A percentile compares a stretch with the other conserved stretches of the same genome.
Conservation (phyloP, 805 yeast species). For the Phaffomyces thermotolerans region DNA sequence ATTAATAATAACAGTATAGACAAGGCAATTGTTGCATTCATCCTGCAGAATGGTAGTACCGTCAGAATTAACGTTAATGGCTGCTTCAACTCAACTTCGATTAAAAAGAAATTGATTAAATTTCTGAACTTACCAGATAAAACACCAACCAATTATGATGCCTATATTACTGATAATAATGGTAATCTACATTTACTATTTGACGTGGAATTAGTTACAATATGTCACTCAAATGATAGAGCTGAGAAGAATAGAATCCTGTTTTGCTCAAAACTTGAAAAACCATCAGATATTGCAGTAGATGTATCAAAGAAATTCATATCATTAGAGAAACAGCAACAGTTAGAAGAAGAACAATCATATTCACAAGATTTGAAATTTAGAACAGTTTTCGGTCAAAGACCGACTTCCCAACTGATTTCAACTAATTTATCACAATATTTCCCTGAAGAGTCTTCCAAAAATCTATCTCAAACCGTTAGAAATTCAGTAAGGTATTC, state of each 20-base stretch:
- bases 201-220: constrained; percentile 76
- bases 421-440: constrained; percentile 84
- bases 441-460: constrained; percentile 76
- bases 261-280: constrained; percentile 54
- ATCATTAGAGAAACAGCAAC: not conserved
- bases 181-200: constrained; percentile 43
- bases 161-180: constrained; percentile 46
- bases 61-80: constrained; percentile 66
- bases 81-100: constrained; percentile 73
- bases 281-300: constrained; percentile 56
- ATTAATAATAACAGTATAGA: not conserved
- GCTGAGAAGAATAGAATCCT: constrained; percentile 63
- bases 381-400: constrained; percentile 61
- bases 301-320: constrained; percentile 41
- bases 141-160: constrained; percentile 44
- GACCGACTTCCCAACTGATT: constrained; percentile 91
- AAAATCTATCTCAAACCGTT: constrained; percentile 69
- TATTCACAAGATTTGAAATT: constrained; percentile 19
- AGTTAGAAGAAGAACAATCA: constrained; percentile 1
- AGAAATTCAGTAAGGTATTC: constrained; percentile 80
- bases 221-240: constrained; percentile 70
- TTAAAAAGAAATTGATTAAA: constrained; percentile 61
- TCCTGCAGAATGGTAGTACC: constrained; percentile 66
- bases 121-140: constrained; percentile 42
- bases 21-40: constrained; percentile 48